Conservation (phyloP, 352 stramenopile genomes). For the Phytophthora tubulina region DNA sequence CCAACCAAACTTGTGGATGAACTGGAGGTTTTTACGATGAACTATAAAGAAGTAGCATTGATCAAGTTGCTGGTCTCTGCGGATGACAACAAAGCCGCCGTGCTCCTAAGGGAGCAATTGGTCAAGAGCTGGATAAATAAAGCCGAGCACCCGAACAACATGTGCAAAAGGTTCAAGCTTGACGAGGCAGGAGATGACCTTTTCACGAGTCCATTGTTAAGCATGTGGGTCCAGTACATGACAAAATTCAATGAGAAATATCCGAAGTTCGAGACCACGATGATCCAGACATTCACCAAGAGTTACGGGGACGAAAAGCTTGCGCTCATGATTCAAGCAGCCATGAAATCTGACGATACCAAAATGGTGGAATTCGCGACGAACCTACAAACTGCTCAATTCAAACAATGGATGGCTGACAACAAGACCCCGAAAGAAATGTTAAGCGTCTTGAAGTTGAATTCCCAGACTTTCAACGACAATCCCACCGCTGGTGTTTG, state of each 20-base stretch:
- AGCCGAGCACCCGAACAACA: background rate
- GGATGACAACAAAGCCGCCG: background rate
- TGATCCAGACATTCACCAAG: slow-evolving; percentile 24
- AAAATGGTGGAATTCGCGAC: slow-evolving; percentile 7
- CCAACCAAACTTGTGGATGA: background rate
- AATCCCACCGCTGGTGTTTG: slow-evolving; percentile 17
- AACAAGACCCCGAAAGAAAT: slow-evolving; percentile 8
- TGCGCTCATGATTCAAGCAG: slow-evolving; percentile 12
- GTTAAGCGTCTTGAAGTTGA: slow-evolving; percentile 18
- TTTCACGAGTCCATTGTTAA: slow-evolving; percentile 10
- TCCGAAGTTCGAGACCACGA: slow-evolving; percentile 6
- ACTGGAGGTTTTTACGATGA: background rate
- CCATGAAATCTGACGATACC: background rate
- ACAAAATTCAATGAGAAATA: slow-evolving; percentile 11
- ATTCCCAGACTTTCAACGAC: background rate
- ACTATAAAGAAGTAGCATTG: background rate
- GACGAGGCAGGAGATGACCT: slow-evolving; percentile 10
- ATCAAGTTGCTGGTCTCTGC: background rate
- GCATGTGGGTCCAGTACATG: slow-evolving; percentile 15
- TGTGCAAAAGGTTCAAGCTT: slow-evolving; percentile 8
- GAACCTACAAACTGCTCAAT: slow-evolving; percentile 16
- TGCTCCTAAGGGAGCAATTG: background rate
- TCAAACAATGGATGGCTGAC: slow-evolving; percentile 17
- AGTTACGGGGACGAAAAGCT: slow-evolving; percentile 22
- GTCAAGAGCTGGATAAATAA: background rate